These are phyloP conservation scores for Suhomyces faveliae DNA, from an alignment of 805 yeast genomes.

Conservation along the genomic window DNA sequence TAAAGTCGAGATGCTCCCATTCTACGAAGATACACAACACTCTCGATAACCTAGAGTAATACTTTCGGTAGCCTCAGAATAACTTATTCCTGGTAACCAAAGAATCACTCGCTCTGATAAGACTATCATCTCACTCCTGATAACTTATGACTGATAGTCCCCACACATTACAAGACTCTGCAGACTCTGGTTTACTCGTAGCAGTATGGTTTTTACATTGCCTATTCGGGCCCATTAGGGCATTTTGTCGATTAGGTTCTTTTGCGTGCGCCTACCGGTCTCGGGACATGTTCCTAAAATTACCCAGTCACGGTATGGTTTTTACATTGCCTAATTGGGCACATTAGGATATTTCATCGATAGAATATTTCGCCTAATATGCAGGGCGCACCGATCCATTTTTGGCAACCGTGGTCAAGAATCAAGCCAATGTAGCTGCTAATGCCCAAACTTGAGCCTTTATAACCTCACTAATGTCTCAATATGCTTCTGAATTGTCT, in stretches of 20 bases:
- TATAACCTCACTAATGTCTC: background rate
- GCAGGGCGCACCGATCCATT: constrained; percentile 11
- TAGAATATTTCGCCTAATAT: constrained; percentile 20
- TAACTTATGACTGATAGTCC: too few relatives aligned
- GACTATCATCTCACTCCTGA: too few relatives aligned
- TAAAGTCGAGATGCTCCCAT: too few relatives aligned
- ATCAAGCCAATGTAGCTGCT: background rate
- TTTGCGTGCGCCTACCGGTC: background rate
- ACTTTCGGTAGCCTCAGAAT: too few relatives aligned
- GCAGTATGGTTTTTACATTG: constrained; percentile 22
- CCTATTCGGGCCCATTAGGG: constrained; percentile 35
- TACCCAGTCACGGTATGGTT: constrained; percentile 9
- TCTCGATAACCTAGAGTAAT: too few relatives aligned
- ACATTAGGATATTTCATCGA: constrained; percentile 29
- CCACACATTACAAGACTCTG: too few relatives aligned
- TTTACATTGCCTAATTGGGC: constrained; percentile 39
- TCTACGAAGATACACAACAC: too few relatives aligned
- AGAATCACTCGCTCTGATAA: too few relatives aligned
- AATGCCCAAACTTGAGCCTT: too few relatives aligned
- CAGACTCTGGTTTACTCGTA: background rate
- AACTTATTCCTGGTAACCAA: too few relatives aligned
- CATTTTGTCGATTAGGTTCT: constrained; percentile 26
- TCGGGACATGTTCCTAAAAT: constrained; percentile 5
- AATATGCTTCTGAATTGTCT: background rate
- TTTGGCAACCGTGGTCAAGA: background rate